Conservation (phyloP, 805 yeast genomes). For the Metschnikowia lachancei region DNA sequence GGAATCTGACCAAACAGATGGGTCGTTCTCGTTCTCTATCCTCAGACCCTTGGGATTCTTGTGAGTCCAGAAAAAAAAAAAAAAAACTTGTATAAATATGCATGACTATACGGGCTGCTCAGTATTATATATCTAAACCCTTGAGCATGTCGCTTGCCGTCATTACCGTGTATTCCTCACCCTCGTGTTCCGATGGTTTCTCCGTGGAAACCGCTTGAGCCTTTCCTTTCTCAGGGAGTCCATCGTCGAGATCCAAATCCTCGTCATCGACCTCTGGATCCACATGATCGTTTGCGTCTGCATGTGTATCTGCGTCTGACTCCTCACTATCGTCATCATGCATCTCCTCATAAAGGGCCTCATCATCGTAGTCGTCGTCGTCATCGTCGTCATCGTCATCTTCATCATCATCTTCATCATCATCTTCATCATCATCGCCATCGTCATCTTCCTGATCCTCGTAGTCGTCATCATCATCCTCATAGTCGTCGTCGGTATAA, state of each 20-base stretch:
- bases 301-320: not conserved
- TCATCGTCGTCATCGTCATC: conserved; percentile 8
- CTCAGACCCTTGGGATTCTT: too few species aligned
- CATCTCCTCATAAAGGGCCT: not conserved
- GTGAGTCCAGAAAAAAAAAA: too few species aligned
- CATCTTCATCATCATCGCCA: conserved; percentile 1
- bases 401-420: conserved; percentile 8
- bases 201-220: conserved; percentile 3
- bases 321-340: conserved; percentile 2
- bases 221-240: conserved; percentile 7
- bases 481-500: conserved; percentile 7
- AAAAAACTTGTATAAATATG: not conserved
- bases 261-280: conserved; percentile 11
- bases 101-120: not conserved
- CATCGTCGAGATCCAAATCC: conserved; percentile 14
- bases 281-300: not conserved
- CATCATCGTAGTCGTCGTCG: not conserved
- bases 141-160: conserved; percentile 17
- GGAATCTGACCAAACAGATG: too few species aligned
- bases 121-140: conserved; percentile 8
- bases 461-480: conserved; percentile 4
- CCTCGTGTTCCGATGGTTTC: conserved; percentile 2
- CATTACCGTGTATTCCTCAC: conserved; percentile 9
- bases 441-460: conserved; percentile 7
- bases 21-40: too few species aligned